phyloP scores from a whole-genome alignment of 2,329 filamentous ascomycete genomes.

The Colletotrichum euphorbiae region DNA sequence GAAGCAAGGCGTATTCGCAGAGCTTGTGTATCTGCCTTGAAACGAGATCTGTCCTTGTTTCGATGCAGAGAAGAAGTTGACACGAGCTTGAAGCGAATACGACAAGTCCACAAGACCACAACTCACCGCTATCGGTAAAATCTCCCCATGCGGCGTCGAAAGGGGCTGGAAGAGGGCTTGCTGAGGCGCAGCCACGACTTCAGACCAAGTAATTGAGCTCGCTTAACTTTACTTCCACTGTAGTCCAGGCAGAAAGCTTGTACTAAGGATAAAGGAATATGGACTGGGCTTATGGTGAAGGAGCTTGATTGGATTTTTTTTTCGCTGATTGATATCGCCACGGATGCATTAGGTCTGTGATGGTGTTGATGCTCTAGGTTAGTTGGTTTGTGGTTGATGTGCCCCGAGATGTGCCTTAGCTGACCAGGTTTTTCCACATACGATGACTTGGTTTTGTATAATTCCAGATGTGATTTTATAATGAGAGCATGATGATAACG shows the following conservation, averaged over 20 bases:
- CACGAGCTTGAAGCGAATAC: not conserved
- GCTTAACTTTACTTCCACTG: conserved; percentile 3
- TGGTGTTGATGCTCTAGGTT: not conserved
- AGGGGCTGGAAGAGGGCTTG: not conserved
- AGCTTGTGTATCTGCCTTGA: no score
- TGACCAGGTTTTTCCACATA: not conserved
- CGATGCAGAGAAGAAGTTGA: not conserved
- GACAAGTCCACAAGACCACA: not conserved
- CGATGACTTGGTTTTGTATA: not conserved
- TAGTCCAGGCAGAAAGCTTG: conserved; percentile 9
- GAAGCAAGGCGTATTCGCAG: not conserved
- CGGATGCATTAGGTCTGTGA: not conserved
- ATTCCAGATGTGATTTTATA: not conserved
- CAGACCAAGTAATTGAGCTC: not conserved
- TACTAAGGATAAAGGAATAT: not conserved
- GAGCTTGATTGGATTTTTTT: no score
- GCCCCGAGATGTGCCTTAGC: not conserved
- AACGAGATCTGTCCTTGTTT: no score
- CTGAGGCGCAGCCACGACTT: conserved; percentile 13
- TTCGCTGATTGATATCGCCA: not conserved
- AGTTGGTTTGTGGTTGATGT: not conserved
- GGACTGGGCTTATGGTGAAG: not conserved
- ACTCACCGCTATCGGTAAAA: not conserved
- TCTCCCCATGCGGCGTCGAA: not conserved
- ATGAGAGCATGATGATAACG: no score